Base-by-base conservation (phyloP, 768 basidiomycete genomes). In the Trametes gibbosa region DNA sequence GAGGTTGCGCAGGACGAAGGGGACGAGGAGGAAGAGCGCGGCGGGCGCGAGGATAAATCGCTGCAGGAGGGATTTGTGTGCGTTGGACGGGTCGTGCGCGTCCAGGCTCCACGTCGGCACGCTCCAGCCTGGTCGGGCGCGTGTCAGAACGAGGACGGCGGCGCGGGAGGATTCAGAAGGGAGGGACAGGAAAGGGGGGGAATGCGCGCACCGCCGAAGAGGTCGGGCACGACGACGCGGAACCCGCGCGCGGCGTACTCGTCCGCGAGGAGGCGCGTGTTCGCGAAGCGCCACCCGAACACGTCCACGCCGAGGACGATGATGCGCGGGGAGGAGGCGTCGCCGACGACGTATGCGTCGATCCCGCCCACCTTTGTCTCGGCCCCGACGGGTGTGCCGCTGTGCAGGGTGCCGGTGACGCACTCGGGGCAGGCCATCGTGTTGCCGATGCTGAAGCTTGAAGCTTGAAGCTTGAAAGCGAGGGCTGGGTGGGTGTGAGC, bases 231-330 rank as follows among this genome's bases (percentile, higher is more conserved):
- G 53, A 61, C 39, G 43, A 66, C 65, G 23, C 59, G 47, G 55
- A 66, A 66, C 1, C 56, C 59, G 19, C 48, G 41, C 49, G 55
- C 53, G 40, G 59, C 65, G 42, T 66, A 66, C 55, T 66, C 65
- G 60, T 66, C 65, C 50, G 62, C 65, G 53, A 66, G 62, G 21
- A 63, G 57, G n/a, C 65, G 56, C n/a, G 59, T 59, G 59, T 66
- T 66, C 40, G 53, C 34, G 41, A 61, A 58, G 35, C 32, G 27
- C 65, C 65, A 66, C 14, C 65, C 65, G 42, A 66, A 66, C 49
- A 66, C 45, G 56, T 66, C 65, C 35, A 23, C 32, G 24, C 62
- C 65, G 50, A 66, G 40, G 49, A 66, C 57, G 53, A 66, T 54
- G 50, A 63, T 56, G 42, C 65, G 62, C 24, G 41, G 21, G 24